Percentiles rank a stretch among this genome's conserved stretches.
These are phyloP conservation scores for Penicillium sp. DNA, from an alignment of 2,329 filamentous ascomycete species.

Conservation along the genomic window DNA sequence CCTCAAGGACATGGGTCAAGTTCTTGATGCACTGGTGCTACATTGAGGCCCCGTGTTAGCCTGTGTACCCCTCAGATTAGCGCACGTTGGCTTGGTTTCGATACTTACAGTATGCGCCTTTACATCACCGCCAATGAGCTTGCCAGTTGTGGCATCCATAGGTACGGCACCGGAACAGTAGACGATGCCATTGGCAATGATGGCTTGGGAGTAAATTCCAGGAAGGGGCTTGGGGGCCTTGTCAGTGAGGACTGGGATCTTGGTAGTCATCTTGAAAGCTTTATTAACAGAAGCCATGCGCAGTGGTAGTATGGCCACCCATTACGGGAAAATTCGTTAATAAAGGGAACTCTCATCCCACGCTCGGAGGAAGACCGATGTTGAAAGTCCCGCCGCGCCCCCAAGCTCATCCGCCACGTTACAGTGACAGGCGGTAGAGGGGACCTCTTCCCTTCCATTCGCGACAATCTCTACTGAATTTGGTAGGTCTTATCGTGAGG, in stretches of 20 bases:
- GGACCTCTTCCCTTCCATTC: neutral
- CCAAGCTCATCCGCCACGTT: neutral
- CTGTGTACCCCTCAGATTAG: neutral
- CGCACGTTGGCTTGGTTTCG: neutral
- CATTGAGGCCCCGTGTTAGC: neutral
- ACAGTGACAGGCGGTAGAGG: neutral
- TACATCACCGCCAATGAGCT: constrained; percentile 59
- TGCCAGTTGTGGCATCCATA: constrained; percentile 56
- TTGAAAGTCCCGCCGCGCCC: too few relatives aligned
- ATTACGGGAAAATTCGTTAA: neutral
- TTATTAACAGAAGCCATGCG: neutral
- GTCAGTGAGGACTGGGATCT: constrained; percentile 45
- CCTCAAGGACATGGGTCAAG: constrained; percentile 57
- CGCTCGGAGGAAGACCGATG: neutral
- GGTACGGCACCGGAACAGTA: constrained; percentile 68
- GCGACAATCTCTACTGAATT: neutral
- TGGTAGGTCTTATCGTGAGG: neutral
- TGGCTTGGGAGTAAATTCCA: constrained; percentile 60
- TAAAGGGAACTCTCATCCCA: neutral
- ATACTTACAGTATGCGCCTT: constrained; percentile 52
- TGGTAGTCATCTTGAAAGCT: constrained; percentile 34
- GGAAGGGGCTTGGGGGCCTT: constrained; percentile 56
- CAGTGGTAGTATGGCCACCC: neutral
- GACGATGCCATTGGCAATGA: constrained; percentile 66
- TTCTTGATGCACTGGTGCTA: constrained; percentile 58